Conservation (phyloP, 129 eudicot genomes). For the Cynara cardunculus region DNA sequence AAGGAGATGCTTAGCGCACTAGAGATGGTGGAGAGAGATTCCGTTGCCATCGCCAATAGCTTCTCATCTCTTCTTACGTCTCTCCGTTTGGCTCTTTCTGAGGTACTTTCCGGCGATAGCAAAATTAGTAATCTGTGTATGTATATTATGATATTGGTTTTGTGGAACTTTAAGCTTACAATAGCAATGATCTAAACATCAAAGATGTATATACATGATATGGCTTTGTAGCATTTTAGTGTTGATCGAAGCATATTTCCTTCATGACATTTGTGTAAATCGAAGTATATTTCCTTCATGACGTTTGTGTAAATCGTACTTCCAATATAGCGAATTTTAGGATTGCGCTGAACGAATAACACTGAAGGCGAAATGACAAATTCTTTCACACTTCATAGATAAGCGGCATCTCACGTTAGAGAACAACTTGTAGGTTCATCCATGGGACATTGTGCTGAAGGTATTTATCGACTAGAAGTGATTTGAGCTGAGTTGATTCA, state of each 20-base stretch:
- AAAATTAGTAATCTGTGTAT: background rate
- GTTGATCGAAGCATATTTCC: background rate
- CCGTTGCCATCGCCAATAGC: constrained; percentile 79
- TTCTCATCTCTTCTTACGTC: constrained; percentile 74
- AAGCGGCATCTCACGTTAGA: background rate
- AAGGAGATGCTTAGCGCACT: constrained; percentile 67
- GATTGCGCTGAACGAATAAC: background rate
- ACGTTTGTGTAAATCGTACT: background rate
- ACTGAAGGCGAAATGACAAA: background rate
- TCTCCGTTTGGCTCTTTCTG: constrained; percentile 71
- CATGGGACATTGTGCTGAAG: background rate
- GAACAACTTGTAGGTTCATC: background rate
- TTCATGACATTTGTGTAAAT: background rate
- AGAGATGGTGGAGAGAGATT: constrained; percentile 75
- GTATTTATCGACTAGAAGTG: background rate
- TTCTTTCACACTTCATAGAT: background rate
- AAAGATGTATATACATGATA: background rate
- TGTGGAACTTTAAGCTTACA: background rate
- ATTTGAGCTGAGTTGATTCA: background rate
- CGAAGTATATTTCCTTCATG: background rate
- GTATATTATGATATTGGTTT: background rate
- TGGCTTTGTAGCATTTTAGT: background rate
- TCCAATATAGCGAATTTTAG: background rate
- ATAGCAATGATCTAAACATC: background rate
- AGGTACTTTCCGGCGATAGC: constrained; percentile 41